phyloP scores from a whole-genome alignment of 1,139 yeast genomes.

The Sugiyamaella xylanicola region DNA sequence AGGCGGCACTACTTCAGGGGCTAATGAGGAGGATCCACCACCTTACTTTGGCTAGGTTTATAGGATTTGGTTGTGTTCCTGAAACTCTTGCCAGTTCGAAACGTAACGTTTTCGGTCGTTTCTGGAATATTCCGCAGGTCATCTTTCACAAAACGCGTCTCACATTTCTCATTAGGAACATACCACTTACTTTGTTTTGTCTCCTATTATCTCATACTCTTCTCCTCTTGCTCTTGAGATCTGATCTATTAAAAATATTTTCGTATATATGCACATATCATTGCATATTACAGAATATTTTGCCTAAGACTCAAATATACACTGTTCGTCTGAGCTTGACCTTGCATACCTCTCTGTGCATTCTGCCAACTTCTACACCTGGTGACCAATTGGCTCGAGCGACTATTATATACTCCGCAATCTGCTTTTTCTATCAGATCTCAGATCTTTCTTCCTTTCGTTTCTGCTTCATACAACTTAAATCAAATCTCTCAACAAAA shows the following conservation, averaged over 20 bases:
- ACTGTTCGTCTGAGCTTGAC: not conserved
- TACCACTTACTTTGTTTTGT: too few relatives aligned
- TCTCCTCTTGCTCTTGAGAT: not conserved
- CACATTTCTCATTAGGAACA: too few relatives aligned
- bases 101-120: not conserved
- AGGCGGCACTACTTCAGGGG: not conserved
- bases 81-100: not conserved
- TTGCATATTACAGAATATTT: not conserved
- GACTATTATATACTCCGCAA: not conserved
- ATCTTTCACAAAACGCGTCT: not conserved
- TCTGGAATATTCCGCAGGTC: not conserved
- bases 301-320: not conserved
- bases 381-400: not conserved
- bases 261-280: not conserved
- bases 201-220: not conserved
- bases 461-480: not conserved
- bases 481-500: too few relatives aligned
- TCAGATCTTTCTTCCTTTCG: conserved; percentile 1
- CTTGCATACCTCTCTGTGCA: not conserved
- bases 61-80: not conserved
- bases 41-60: not conserved
- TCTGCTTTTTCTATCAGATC: not conserved
- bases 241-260: not conserved
- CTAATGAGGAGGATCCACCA: not conserved
- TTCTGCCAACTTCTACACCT: not conserved